Conservation (phyloP, 257 asterid genomes). For the Cordia subcordata region DNA sequence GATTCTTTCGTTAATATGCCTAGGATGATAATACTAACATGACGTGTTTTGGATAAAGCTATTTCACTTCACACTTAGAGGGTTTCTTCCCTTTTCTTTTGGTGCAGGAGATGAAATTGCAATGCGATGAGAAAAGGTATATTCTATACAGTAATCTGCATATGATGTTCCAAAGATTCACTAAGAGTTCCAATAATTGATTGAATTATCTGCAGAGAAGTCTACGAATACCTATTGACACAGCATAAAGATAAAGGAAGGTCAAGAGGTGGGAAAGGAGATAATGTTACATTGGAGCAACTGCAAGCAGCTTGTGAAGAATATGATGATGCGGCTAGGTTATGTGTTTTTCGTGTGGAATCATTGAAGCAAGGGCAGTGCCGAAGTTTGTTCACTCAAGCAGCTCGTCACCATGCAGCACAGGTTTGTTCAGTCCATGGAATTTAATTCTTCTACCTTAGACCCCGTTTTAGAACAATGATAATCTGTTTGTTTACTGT, state of each 20-base stretch:
- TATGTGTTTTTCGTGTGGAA: slow-evolving; percentile 85
- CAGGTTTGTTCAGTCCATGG: slow-evolving; percentile 49
- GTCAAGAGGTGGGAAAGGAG: slow-evolving; percentile 82
- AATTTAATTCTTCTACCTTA: slow-evolving; percentile 1
- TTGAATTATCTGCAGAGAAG: slow-evolving; percentile 47
- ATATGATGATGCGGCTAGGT: slow-evolving; percentile 76
- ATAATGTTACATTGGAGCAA: slow-evolving; percentile 62
- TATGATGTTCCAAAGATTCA: slow-evolving; percentile 5
- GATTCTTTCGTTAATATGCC: no score
- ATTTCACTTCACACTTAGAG: not conserved
- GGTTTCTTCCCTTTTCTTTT: slow-evolving; percentile 12
- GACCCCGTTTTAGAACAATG: not conserved
- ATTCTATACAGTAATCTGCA: slow-evolving; percentile 4
- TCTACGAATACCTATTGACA: slow-evolving; percentile 73
- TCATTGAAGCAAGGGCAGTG: slow-evolving; percentile 95
- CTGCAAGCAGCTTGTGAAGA: slow-evolving; percentile 77
- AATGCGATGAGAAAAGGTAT: slow-evolving; percentile 92
- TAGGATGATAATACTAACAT: no score
- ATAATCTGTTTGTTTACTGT: slow-evolving; percentile 17
- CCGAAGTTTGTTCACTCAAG: slow-evolving; percentile 86
- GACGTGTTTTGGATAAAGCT: no score
- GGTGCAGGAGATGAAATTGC: slow-evolving; percentile 94
- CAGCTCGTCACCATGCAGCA: slow-evolving; percentile 95
- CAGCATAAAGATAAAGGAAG: slow-evolving; percentile 64
- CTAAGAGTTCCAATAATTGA: not conserved